Conservation (phyloP, 208 protist species). For the Wallacemonas collosoma region DNA sequence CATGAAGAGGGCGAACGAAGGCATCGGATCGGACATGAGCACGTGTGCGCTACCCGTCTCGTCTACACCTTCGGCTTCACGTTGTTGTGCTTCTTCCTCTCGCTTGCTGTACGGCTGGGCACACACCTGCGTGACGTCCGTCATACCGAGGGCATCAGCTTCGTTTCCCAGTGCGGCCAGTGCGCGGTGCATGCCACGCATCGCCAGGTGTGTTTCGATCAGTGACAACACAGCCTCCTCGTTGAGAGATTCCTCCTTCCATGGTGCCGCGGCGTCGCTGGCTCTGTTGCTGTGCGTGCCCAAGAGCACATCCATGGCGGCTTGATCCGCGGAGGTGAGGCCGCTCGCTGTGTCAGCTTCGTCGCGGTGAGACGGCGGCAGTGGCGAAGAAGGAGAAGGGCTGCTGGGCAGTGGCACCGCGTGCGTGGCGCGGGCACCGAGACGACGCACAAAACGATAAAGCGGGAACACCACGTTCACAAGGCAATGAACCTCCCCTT, state of each 20-base stretch:
- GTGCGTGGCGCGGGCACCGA: background rate
- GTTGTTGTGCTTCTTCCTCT: too few relatives aligned
- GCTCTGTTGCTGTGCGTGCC: too few relatives aligned
- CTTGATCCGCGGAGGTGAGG: too few relatives aligned
- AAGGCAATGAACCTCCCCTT: background rate
- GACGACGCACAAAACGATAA: background rate
- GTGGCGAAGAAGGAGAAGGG: too few relatives aligned
- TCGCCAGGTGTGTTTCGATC: background rate
- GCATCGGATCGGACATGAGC: too few relatives aligned
- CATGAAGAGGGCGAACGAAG: slow-evolving; percentile 20
- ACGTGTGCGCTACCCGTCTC: too few relatives aligned
- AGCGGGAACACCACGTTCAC: slow-evolving; percentile 3
- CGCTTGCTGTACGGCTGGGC: too few relatives aligned
- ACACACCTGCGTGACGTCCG: background rate
- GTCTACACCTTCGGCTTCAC: too few relatives aligned
- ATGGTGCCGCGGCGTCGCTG: background rate
- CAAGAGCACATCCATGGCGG: too few relatives aligned
- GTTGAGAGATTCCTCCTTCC: slow-evolving; percentile 18
- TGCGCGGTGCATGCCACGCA: slow-evolving; percentile 22
- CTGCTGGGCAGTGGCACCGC: slow-evolving; percentile 2
- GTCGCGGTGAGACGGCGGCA: too few relatives aligned
- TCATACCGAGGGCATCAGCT: background rate
- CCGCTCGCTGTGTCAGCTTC: too few relatives aligned
- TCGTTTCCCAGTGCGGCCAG: slow-evolving; percentile 20
- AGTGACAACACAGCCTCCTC: background rate